Evolutionary conservation across 129 eudicot genomes (phyloP).

Genomic region (Flaveria ramosissima): DNA sequence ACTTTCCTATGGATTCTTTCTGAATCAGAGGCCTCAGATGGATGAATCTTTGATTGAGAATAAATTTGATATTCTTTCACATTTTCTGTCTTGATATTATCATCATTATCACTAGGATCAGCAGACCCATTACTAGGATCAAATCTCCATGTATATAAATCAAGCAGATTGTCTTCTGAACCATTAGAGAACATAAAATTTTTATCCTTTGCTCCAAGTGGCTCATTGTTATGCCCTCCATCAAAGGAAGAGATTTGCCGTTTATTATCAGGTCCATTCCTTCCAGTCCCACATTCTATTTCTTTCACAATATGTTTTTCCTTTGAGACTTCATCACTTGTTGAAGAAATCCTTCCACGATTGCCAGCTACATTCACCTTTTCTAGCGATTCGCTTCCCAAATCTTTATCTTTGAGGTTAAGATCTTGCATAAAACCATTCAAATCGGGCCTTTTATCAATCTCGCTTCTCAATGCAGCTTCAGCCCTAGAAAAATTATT

Average conservation of each 20-base stretch:
- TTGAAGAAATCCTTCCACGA: constrained; percentile 23
- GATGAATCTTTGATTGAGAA: constrained; percentile 42
- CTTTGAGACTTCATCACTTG: constrained; percentile 44
- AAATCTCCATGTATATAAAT: constrained; percentile 59
- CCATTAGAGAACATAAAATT: constrained; percentile 46
- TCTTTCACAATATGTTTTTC: constrained; percentile 83
- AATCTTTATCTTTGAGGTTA: constrained; percentile 49
- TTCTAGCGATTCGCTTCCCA: constrained; percentile 30
- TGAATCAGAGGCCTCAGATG: constrained; percentile 32
- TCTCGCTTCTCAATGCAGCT: constrained; percentile 78
- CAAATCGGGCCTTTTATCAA: constrained; percentile 61
- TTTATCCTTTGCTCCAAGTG: constrained; percentile 43
- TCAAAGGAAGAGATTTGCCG: constrained; percentile 38
- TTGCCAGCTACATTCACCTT: constrained; percentile 40
- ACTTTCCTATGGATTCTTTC: constrained; percentile 37
- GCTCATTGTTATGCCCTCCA: constrained; percentile 47
- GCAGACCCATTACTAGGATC: constrained; percentile 48
- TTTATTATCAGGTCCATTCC: constrained; percentile 47
- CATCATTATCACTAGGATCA: constrained; percentile 38
- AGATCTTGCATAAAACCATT: constrained; percentile 57
- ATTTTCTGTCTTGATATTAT: constrained; percentile 27
- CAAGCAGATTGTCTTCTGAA: constrained; percentile 67
- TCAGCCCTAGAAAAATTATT: constrained; percentile 92
- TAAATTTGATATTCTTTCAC: constrained; percentile 47
- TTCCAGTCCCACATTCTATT: constrained; percentile 58